A percentile compares a stretch with the other conserved stretches of the same genome.
Evolutionary conservation across 2,329 filamentous ascomycete genomes (phyloP).

Genomic region (Leptoxyphium fumago): DNA sequence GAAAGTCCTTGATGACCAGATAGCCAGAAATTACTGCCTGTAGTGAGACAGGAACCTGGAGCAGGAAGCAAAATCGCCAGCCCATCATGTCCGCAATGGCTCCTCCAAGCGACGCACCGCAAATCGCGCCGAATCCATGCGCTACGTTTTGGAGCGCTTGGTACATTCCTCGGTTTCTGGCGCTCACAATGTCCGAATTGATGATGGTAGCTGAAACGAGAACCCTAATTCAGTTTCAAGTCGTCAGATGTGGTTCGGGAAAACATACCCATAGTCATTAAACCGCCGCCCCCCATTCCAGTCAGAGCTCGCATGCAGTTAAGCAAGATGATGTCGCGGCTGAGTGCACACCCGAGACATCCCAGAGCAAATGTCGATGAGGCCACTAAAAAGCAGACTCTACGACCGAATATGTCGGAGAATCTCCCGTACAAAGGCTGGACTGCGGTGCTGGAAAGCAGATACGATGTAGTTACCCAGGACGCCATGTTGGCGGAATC

Average conservation of each 20-base stretch:
- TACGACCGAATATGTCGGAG: conserved; percentile 51
- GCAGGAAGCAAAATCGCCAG: conserved; percentile 39
- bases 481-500: no score
- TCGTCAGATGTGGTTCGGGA: no score
- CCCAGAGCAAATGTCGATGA: conserved; percentile 17
- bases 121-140: conserved; percentile 48
- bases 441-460: conserved; percentile 59
- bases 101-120: conserved; percentile 32
- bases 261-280: conserved; percentile 22
- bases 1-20: conserved; percentile 30
- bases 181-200: conserved; percentile 43
- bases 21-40: conserved; percentile 40
- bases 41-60: conserved; percentile 46
- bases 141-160: conserved; percentile 47
- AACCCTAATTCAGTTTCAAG: no score
- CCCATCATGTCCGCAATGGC: conserved; percentile 29
- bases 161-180: conserved; percentile 42
- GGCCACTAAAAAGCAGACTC: conserved; percentile 18
- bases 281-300: conserved; percentile 17
- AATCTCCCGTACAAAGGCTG: conserved; percentile 62
- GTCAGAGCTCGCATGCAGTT: conserved; percentile 17
- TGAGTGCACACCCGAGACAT: conserved; percentile 19
- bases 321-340: conserved; percentile 11
- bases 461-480: conserved; percentile 61
- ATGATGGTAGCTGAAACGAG: conserved; percentile 16